Evolutionary conservation across 768 basidiomycete genomes (phyloP).

Genomic region (Cytidiella melzeri): DNA sequence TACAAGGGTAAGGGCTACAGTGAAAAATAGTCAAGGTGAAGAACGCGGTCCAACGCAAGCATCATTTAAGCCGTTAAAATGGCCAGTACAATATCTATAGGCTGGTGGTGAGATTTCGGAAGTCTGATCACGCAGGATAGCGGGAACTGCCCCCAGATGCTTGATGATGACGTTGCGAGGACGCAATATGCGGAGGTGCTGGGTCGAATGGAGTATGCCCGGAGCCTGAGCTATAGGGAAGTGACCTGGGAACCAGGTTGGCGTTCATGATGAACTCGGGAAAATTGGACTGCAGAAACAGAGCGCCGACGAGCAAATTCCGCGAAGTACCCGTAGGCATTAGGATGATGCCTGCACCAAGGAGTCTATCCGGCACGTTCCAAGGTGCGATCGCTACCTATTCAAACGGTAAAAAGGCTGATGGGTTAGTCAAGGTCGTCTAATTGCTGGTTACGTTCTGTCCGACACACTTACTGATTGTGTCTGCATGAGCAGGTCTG

Average conservation of each 20-base stretch:
- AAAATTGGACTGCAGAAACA: slow-evolving; percentile 19
- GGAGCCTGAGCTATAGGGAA: slow-evolving; percentile 13
- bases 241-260: slow-evolving; percentile 10
- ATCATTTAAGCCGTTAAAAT: background rate
- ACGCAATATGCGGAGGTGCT: slow-evolving; percentile 19
- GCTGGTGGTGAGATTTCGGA: too few species aligned
- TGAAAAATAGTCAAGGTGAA: background rate
- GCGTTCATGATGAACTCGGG: slow-evolving; percentile 17
- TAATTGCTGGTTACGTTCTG: background rate
- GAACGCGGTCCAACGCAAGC: background rate
- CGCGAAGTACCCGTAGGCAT: slow-evolving; percentile 19
- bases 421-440: slow-evolving; percentile 7
- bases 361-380: slow-evolving; percentile 37
- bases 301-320: slow-evolving; percentile 22
- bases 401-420: slow-evolving; percentile 7
- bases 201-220: slow-evolving; percentile 13
- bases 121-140: slow-evolving; percentile 1
- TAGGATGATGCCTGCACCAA: slow-evolving; percentile 39
- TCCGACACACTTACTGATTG: slow-evolving; percentile 38
- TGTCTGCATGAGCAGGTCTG: slow-evolving; percentile 43
- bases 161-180: slow-evolving; percentile 17
- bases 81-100: background rate
- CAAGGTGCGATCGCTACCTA: slow-evolving; percentile 50
- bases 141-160: slow-evolving; percentile 8
- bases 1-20: background rate